A percentile compares a stretch with the other conserved stretches of the same genome.
These are phyloP conservation scores for Biancaea sappan DNA, from an alignment of 306 rosid species.

Conservation along the genomic window DNA sequence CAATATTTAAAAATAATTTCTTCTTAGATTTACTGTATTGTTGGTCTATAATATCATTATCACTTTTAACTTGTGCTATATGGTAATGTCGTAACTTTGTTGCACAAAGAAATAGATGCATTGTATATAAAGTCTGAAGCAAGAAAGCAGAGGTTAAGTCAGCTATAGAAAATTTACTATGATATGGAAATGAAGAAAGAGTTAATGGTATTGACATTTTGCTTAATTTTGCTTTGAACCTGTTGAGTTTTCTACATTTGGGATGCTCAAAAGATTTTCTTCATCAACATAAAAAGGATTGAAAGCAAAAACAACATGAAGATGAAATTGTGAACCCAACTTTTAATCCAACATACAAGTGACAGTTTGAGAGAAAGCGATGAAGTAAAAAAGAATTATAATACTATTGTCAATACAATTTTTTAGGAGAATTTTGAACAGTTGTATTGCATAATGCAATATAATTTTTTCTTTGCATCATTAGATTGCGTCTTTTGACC, in stretches of 20 bases:
- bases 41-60: no score
- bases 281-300: slow-evolving; percentile 55
- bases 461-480: no score
- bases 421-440: no score
- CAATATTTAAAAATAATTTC: no score
- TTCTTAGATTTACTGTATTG: no score
- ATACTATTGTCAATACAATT: no score
- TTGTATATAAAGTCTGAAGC: slow-evolving; percentile 63
- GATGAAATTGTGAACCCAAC: slow-evolving; percentile 73
- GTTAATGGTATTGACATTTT: slow-evolving; percentile 58
- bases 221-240: background rate
- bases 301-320: no score
- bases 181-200: slow-evolving; percentile 82
- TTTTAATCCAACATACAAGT: slow-evolving; percentile 63
- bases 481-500: no score
- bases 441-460: no score
- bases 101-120: slow-evolving; percentile 60
- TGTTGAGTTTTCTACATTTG: background rate
- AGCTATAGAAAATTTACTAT: slow-evolving; percentile 66
- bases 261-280: slow-evolving; percentile 17
- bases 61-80: slow-evolving; percentile 1
- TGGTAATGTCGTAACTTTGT: background rate
- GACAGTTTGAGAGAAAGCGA: slow-evolving; percentile 80
- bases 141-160: slow-evolving; percentile 61
- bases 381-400: no score